Evolutionary conservation across 1,284 basidiomycete genomes (phyloP).

Genomic region (Puccinia horiana): DNA sequence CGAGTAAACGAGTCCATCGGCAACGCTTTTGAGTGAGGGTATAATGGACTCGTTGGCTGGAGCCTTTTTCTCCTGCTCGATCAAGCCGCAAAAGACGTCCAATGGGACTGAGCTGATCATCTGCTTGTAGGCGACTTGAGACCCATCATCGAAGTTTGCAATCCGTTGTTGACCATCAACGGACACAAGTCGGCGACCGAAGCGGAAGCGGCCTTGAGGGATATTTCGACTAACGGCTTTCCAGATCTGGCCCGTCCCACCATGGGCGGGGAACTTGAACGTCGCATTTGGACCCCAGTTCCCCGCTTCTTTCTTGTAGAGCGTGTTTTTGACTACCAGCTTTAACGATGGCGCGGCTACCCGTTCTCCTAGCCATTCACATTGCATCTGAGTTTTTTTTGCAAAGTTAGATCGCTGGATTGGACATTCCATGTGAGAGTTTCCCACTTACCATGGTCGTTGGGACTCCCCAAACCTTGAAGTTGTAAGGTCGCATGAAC

Average conservation of each 20-base stretch:
- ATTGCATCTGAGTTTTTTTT: conserved; percentile 62
- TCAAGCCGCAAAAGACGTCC: conserved; percentile 60
- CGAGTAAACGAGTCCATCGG: conserved; percentile 58
- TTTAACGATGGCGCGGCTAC: conserved; percentile 64
- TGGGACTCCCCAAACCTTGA: conserved; percentile 64
- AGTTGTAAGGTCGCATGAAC: conserved; percentile 65
- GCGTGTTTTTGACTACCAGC: conserved; percentile 62
- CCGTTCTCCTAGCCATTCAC: conserved; percentile 65
- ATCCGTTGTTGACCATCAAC: conserved; percentile 61
- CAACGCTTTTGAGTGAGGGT: conserved; percentile 55
- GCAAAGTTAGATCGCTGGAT: neutral
- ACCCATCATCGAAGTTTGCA: conserved; percentile 61
- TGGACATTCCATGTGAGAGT: neutral
- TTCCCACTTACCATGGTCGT: conserved; percentile 58
- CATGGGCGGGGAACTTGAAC: conserved; percentile 64
- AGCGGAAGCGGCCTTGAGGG: conserved; percentile 60
- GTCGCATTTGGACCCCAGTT: conserved; percentile 65
- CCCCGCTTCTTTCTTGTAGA: conserved; percentile 63
- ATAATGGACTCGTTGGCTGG: conserved; percentile 54
- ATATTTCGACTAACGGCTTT: conserved; percentile 62
- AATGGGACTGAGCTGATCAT: conserved; percentile 63
- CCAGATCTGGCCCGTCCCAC: conserved; percentile 65
- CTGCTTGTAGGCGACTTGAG: conserved; percentile 61
- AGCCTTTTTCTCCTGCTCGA: conserved; percentile 58
- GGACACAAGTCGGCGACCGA: conserved; percentile 59